Base-by-base conservation (phyloP, 352 stramenopile species). In the Globisporangium middletonii region DNA sequence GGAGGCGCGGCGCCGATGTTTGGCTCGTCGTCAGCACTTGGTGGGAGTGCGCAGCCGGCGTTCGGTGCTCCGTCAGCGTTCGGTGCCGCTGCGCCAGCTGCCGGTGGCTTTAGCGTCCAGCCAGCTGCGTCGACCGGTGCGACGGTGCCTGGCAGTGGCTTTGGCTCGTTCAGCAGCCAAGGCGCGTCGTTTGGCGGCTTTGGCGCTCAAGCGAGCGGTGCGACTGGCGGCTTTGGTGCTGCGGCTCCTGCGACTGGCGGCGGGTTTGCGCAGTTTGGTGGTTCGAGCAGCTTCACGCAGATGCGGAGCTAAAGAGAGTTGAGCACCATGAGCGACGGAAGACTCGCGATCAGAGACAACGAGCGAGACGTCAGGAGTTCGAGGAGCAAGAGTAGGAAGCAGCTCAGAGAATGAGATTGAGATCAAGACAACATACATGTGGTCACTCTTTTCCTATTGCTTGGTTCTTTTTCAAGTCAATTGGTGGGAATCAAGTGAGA, bases 221-320 rank as follows among this genome's bases (percentile, higher is more conserved):
- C 53, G 4, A 59, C 49, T 11, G 62, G 64, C 26, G 54, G 59
- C 30, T 77, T 74, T 53, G 63, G 57, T 23, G 55, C 55, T 23
- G 46, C 53, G 5, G 18, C 45, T 28, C 53, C 33, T 38, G 33
- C 27, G 13, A 18, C 23, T 2, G 52, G 59, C 0, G 63, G 60
- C 0, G 63, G 60, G 11, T 81, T 84, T 19, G 64, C 66, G 4
- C 72, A 82, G 46, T 85, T 85, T 53, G 65, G 35, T 7, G 75
- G 55, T 55, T 55, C 72, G 23, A 83, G 73, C 59, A 86, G 75
- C 60, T 86, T 86, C 49, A 83, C 75, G 2, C 75, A 58, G 41
- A 63, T 63, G 43, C 41, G 48, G 37, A 65, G 35, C 41, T 55
- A 38, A 50, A 8, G 27, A 53, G 27, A 2, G 30, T 8, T 45